These are phyloP conservation scores for Aspergillus ochraceus DNA, from an alignment of 2,329 filamentous ascomycete species.

Conservation along the genomic window DNA sequence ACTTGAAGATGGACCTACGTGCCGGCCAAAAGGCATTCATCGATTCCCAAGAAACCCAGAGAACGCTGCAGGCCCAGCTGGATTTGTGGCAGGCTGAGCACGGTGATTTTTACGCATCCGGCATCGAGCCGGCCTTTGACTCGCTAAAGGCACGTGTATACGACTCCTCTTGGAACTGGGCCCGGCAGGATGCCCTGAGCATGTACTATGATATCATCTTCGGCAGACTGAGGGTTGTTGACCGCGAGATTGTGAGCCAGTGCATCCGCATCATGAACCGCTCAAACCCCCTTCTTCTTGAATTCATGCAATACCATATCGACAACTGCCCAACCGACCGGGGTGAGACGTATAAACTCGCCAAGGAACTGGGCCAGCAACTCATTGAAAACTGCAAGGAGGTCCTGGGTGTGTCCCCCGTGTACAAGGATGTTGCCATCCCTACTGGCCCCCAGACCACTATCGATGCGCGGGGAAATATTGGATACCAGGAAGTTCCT, in stretches of 20 bases:
- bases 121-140: constrained; percentile 93
- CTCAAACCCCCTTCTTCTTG: constrained; percentile 89
- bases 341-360: constrained; percentile 96
- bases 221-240: constrained; percentile 85
- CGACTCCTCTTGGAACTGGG: constrained; percentile 99
- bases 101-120: constrained; percentile 91
- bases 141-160: constrained; percentile 92
- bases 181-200: constrained; percentile 89
- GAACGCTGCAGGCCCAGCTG: constrained; percentile 85
- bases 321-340: constrained; percentile 97
- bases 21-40: constrained; percentile 95
- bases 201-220: constrained; percentile 99
- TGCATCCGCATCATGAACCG: constrained; percentile 99
- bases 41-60: constrained; percentile 78
- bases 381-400: constrained; percentile 98
- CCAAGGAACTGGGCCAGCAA: constrained; percentile 88
- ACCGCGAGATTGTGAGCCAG: constrained; percentile 96
- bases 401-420: constrained; percentile 76
- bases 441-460: constrained; percentile 90
- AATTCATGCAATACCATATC: constrained; percentile 99
- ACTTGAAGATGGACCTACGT: constrained; percentile 94
- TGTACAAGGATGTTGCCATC: constrained; percentile 93
- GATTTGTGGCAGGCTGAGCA: constrained; percentile 96
- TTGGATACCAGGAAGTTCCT: constrained; percentile 86
- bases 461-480: constrained; percentile 88